phyloP scores from a whole-genome alignment of 1,284 basidiomycete species.

The Rhodotorula glutinis region DNA sequence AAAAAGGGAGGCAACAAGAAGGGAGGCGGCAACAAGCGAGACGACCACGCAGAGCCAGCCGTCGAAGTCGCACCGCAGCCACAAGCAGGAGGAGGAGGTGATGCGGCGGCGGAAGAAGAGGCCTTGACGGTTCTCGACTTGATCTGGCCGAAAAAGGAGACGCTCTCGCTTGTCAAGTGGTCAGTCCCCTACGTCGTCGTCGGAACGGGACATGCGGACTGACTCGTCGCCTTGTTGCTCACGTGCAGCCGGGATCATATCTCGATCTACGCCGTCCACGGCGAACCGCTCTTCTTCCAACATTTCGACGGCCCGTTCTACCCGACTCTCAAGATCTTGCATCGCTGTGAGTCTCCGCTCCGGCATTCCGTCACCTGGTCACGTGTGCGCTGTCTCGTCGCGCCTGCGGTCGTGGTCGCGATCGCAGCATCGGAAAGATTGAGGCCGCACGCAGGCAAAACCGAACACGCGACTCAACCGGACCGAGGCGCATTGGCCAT shows the following conservation, averaged over 20 bases:
- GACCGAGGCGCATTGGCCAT: too few species aligned
- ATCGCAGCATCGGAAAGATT: too few species aligned
- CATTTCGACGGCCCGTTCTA: constrained; percentile 92
- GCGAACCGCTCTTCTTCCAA: constrained; percentile 90
- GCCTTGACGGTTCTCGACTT: constrained; percentile 71
- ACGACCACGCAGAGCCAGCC: constrained; percentile 23
- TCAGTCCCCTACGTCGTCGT: constrained; percentile 52
- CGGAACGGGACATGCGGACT: not conserved
- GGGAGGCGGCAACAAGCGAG: constrained; percentile 11
- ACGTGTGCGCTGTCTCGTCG: too few species aligned
- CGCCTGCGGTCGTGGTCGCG: too few species aligned
- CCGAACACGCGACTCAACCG: not conserved
- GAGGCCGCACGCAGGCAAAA: too few species aligned
- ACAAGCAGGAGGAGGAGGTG: constrained; percentile 10
- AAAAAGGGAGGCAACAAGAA: constrained; percentile 40
- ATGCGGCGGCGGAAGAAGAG: constrained; percentile 36
- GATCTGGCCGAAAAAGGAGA: constrained; percentile 99
- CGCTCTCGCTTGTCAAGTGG: constrained; percentile 90
- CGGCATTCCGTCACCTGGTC: too few species aligned
- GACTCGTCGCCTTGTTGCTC: not conserved
- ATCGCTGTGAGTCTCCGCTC: constrained; percentile 77
- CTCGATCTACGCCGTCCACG: constrained; percentile 82
- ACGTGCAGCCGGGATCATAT: constrained; percentile 82
- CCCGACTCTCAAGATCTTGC: constrained; percentile 81
- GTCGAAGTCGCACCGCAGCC: constrained; percentile 27